phyloP scores from a whole-genome alignment of 768 basidiomycete genomes.

The Russula ochroleuca region DNA sequence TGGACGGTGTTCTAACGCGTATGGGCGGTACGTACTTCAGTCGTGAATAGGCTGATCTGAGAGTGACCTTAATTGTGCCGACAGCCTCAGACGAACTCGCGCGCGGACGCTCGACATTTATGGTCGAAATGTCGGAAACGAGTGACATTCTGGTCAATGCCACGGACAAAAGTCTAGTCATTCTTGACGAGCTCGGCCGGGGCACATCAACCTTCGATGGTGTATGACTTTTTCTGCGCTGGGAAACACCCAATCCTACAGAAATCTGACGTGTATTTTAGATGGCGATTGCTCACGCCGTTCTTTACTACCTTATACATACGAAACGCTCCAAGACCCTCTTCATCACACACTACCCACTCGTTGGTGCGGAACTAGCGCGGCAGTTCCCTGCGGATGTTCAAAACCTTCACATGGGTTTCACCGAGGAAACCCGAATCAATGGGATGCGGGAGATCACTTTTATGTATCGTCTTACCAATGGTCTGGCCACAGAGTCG shows the following conservation, averaged over 20 bases:
- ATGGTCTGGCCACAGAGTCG: conserved; percentile 74
- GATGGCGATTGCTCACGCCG: conserved; percentile 86
- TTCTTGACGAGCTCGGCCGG: conserved; percentile 85
- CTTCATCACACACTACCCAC: conserved; percentile 95
- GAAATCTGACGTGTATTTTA: conserved; percentile 40
- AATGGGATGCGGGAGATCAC: conserved; percentile 77
- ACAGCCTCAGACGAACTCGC: conserved; percentile 83
- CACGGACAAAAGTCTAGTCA: conserved; percentile 72
- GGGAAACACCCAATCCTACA: not conserved
- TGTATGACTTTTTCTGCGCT: conserved; percentile 28
- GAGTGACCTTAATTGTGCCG: conserved; percentile 5
- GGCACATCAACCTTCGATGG: conserved; percentile 95
- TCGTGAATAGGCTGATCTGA: conserved; percentile 5
- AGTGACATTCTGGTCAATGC: conserved; percentile 80
- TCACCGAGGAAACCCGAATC: conserved; percentile 59
- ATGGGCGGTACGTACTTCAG: conserved; percentile 66
- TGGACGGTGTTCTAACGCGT: conserved; percentile 81
- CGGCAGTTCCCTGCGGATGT: conserved; percentile 55
- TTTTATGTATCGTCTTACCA: conserved; percentile 75
- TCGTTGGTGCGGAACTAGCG: conserved; percentile 67
- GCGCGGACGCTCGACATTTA: conserved; percentile 87
- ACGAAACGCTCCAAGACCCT: conserved; percentile 63
- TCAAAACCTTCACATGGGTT: conserved; percentile 85
- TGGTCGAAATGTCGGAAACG: conserved; percentile 96
- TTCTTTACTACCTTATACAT: conserved; percentile 65